Base-by-base conservation (phyloP, 2,329 filamentous ascomycete genomes). In the Ascochyta koolunga region DNA sequence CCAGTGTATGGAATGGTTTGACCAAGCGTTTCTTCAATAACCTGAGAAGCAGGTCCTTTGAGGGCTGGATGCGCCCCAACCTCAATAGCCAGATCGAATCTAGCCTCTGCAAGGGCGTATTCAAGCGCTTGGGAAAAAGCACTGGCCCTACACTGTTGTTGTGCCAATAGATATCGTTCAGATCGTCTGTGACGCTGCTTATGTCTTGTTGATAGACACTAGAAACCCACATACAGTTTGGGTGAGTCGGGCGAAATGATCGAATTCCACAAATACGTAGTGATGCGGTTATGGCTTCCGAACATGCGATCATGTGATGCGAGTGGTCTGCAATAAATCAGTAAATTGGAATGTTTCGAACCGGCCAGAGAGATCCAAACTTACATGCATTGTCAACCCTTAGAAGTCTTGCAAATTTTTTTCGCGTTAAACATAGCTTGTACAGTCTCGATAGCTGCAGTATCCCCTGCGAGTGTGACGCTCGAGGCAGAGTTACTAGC, bases 41-140 rank as follows among this genome's bases (percentile, higher is more conserved):
- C 76, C 46, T 78, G 68, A 0, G 47, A 61, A 0, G 69, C 71
- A 0, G 79, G 78, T 0, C 73, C 72, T 52, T 76, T 77, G 8
- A 82, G 67, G 2, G 76, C 73, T 0, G 78, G 74, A 54, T 80
- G 79, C 2, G 79, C 76, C 0, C 79, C 79, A 9, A 80, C 62
- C 50, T 82, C 80, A 4, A 81, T 72, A 11, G 74, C 66, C 41
- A 78, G 72, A 21, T 32, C 37, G 8, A 73, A 62, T 40, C 13
- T 15, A 4, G 10, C 7, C 27, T 11, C 7, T 11, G 9, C 27
- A 10, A 31, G 27, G 7, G 27, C 27, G 11, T 11, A 11, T 15
- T 31, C 13, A 10, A 31, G 27, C 1, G 27, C 27, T 15, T 31
- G 27, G 27, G 9, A 31, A 31, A 31, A 31, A 11, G 9, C 9